A percentile compares a stretch with the other conserved stretches of the same genome.
Evolutionary conservation across 2,329 filamentous ascomycete species (phyloP).

Genomic region (Lachnellula subtilissima): DNA sequence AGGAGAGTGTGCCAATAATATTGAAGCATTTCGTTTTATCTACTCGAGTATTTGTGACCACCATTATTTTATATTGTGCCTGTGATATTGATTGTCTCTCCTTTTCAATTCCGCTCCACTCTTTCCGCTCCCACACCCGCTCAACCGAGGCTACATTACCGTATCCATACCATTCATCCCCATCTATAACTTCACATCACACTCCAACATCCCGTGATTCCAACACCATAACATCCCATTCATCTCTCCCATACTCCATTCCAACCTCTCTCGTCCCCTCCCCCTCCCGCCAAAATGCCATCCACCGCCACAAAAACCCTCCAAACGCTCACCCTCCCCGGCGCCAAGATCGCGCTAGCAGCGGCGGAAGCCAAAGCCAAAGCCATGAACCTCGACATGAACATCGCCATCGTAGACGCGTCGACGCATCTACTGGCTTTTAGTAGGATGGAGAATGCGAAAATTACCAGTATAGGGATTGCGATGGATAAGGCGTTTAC

Average conservation of each 20-base stretch:
- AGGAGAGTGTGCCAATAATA: neutral
- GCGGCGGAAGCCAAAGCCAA: slow-evolving; percentile 23
- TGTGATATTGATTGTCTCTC: neutral
- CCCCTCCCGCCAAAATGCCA: neutral
- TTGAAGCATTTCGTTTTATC: too few species aligned
- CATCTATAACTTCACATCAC: too few species aligned
- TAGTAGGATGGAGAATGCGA: slow-evolving; percentile 23
- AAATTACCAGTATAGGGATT: slow-evolving; percentile 14
- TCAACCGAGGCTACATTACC: too few species aligned
- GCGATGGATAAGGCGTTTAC: slow-evolving; percentile 47
- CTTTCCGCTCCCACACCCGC: too few species aligned
- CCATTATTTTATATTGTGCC: too few species aligned
- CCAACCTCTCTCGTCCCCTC: neutral
- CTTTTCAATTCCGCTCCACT: neutral
- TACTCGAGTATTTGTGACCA: too few species aligned
- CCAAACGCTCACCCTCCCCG: slow-evolving; percentile 24
- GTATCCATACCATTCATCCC: too few species aligned
- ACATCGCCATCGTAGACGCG: slow-evolving; percentile 28
- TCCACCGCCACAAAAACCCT: slow-evolving; percentile 15
- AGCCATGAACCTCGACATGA: slow-evolving; percentile 24
- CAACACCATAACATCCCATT: too few species aligned
- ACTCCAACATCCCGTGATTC: too few species aligned
- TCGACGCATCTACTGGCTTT: slow-evolving; percentile 26
- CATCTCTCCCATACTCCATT: too few species aligned
- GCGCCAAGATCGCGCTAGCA: slow-evolving; percentile 24